Percentiles rank a stretch among this genome's conserved stretches.
phyloP scores from a whole-genome alignment of 768 basidiomycete species.

The Termitomyces sp. region DNA sequence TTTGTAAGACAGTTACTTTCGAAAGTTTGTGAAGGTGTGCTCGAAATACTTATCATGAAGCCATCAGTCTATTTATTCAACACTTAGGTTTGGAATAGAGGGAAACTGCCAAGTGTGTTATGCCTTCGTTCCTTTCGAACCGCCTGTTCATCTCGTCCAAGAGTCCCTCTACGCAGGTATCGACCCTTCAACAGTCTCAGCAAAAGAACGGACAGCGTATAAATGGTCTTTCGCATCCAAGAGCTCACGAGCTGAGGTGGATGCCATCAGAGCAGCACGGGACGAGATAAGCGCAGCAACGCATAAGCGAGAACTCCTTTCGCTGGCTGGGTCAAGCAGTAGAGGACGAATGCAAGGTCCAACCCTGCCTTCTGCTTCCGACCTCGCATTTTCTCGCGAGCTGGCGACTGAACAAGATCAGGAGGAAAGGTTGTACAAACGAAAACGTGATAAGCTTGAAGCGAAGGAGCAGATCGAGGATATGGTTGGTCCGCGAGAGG shows the following conservation, averaged over 20 bases:
- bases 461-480: conserved; percentile 72
- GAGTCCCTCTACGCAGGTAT: conserved; percentile 59
- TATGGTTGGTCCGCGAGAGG: conserved; percentile 70
- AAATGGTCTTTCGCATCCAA: conserved; percentile 86
- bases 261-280: conserved; percentile 53
- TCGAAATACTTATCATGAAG: neutral
- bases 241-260: conserved; percentile 48
- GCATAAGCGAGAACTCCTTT: conserved; percentile 22
- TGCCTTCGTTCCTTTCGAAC: neutral
- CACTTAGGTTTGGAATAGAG: conserved; percentile 74
- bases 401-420: conserved; percentile 43
- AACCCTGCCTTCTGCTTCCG: conserved; percentile 61
- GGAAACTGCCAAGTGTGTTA: conserved; percentile 57
- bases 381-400: conserved; percentile 69
- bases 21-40: conserved; percentile 82
- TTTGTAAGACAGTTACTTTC: conserved; percentile 65
- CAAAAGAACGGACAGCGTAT: conserved; percentile 72
- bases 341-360: conserved; percentile 56
- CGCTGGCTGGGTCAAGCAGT: conserved; percentile 19
- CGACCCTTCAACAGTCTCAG: conserved; percentile 45
- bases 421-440: conserved; percentile 49
- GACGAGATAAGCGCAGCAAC: conserved; percentile 53
- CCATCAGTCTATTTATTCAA: neutral
- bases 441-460: conserved; percentile 64
- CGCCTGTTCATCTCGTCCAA: conserved; percentile 13